Conservation (phyloP, 129 eudicot species). For the Logfia minima region DNA sequence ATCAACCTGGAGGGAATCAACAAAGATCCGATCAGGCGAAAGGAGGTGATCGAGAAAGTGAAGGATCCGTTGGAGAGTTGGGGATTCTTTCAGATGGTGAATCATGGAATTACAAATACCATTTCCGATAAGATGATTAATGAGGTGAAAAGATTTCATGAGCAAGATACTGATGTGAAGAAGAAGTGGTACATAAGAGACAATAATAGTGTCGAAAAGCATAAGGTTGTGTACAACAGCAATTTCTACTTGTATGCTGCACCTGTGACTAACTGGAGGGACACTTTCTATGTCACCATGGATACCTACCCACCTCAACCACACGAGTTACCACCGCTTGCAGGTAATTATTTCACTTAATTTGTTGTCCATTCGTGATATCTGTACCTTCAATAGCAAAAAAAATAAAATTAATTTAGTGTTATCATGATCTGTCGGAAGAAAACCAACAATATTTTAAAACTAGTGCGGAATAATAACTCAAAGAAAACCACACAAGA, state of each 20-base stretch:
- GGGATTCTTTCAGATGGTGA: conserved; percentile 50
- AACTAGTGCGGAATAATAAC: too few species aligned
- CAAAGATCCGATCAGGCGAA: conserved; percentile 1
- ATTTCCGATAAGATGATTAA: conserved; percentile 34
- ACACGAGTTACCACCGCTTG: conserved; percentile 46
- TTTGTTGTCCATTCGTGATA: too few species aligned
- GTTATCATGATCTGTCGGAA: too few species aligned
- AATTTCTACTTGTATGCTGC: conserved; percentile 29
- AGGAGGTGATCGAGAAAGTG: conserved; percentile 21
- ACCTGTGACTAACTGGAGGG: conserved; percentile 32
- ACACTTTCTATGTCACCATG: conserved; percentile 31
- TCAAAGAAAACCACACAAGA: too few species aligned
- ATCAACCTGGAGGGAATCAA: conserved; percentile 30
- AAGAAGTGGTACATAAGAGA: conserved; percentile 38
- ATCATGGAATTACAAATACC: conserved; percentile 42
- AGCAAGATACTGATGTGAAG: conserved; percentile 44
- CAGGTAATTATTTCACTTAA: conserved; percentile 31
- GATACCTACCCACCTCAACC: conserved; percentile 37
- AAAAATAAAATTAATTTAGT: too few species aligned
- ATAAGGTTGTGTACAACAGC: conserved; percentile 17
- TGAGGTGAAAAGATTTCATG: conserved; percentile 39
- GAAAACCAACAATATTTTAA: too few species aligned
- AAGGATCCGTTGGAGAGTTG: conserved; percentile 30
- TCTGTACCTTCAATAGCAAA: too few species aligned
- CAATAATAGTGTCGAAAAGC: background rate